These are phyloP conservation scores for Boletus sp. DNA, from an alignment of 768 basidiomycete species.

Conservation along the genomic window DNA sequence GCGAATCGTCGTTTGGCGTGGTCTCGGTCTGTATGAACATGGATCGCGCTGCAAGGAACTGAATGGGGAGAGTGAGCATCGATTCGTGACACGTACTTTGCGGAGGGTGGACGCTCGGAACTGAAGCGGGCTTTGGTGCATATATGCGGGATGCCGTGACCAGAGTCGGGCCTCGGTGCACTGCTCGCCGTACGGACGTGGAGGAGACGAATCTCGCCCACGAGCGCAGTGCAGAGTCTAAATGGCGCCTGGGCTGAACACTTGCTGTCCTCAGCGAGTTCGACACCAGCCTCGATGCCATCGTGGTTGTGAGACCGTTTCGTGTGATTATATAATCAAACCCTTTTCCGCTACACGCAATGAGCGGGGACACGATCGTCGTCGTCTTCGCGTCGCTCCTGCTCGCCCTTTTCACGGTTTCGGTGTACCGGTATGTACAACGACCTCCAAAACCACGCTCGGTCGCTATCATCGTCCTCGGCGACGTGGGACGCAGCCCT, in stretches of 20 bases:
- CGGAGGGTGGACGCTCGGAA: conserved; percentile 15
- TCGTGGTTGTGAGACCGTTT: conserved; percentile 7
- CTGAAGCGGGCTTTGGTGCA: conserved; percentile 7
- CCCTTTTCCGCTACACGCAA: background rate
- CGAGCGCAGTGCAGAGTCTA: conserved; percentile 16
- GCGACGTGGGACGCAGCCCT: conserved; percentile 94
- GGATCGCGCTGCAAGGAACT: conserved; percentile 54
- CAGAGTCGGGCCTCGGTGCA: conserved; percentile 34
- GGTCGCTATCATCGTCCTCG: conserved; percentile 88
- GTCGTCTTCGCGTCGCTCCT: conserved; percentile 9
- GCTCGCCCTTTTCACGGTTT: conserved; percentile 14
- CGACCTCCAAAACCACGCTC: conserved; percentile 48
- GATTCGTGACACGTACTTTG: conserved; percentile 29
- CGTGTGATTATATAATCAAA: conserved; percentile 21
- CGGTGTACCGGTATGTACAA: conserved; percentile 17
- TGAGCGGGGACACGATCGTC: conserved; percentile 3
- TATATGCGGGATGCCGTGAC: conserved; percentile 33
- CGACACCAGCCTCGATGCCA: conserved; percentile 15
- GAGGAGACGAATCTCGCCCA: conserved; percentile 26
- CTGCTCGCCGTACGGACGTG: conserved; percentile 15
- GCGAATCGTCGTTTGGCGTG: conserved; percentile 95
- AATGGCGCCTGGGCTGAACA: conserved; percentile 1
- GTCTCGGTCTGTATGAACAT: conserved; percentile 99
- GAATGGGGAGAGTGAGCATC: background rate
- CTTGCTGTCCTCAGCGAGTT: conserved; percentile 11